Evolutionary conservation across 2,329 filamentous ascomycete genomes (phyloP), one percentile per base, ranked within the genome.

Genomic region (Aspergillus sergii): DNA sequence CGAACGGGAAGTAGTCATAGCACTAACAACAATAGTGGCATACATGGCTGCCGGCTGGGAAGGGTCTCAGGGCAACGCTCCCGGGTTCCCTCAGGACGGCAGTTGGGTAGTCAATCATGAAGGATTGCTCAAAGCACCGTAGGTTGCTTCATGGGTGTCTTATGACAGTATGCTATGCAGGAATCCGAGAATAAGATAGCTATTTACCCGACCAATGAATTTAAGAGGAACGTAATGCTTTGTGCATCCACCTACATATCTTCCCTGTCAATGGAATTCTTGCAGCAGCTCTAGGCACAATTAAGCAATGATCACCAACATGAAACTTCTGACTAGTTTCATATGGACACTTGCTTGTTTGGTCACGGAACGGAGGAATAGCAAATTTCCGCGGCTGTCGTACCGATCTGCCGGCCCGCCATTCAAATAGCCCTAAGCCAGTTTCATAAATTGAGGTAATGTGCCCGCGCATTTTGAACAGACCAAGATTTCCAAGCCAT

Each of bases 31-130:
- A 6, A 1, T 34, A 65, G 65, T 67, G 23, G 63, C 65, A n/a
- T 67, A 64, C 19, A 67, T 67, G 63, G 59, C 34, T n/a, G 63
- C 63, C 1, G 65, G 65, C 1, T 67, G 65, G 65, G 39, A 61
- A 7, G 65, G 65, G n/a, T 63, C 63, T 14, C 43, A 55, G 9
- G 57, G 57, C 9, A 41, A 64, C 16, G 39, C 65, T 11, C 65
- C 65, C 1, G 65, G 65, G 4, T 67, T 67, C 14, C 65, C 65
- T 10, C 23, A 43, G 1, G 60, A 65, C 21, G 63, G 63, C 3
- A 59, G 58, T 8, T 67, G 65, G 65, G 45, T 58, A 3, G 59
- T 67, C 2, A 60, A 57, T 12, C 53, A 67, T 48, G 65, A 67
- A 51, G 65, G 61, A 12, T 39, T 67, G 4, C 26, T 34, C 4